phyloP scores from a whole-genome alignment of 306 rosid species.

The Begonia fuchsioides region DNA sequence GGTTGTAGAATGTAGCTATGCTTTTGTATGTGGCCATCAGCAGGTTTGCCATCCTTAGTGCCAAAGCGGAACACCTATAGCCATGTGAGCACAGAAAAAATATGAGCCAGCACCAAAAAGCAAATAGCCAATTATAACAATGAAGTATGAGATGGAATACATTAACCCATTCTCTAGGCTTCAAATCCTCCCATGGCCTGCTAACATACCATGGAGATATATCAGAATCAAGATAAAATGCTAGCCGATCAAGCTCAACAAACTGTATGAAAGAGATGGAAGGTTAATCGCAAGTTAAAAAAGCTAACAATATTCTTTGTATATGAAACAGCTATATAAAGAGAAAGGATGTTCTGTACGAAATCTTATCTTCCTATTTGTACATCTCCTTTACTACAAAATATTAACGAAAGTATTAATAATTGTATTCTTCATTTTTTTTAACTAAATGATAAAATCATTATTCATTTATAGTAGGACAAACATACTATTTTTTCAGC shows the following conservation, averaged over 20 bases:
- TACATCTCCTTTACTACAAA: too few relatives aligned
- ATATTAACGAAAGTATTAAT: too few relatives aligned
- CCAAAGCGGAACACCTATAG: constrained; percentile 77
- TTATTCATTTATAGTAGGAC: too few relatives aligned
- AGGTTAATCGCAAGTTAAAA: constrained; percentile 11
- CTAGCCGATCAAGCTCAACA: constrained; percentile 78
- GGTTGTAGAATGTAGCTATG: constrained; percentile 79
- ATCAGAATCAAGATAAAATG: constrained; percentile 82
- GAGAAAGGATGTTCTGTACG: constrained; percentile 7
- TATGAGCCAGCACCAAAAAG: constrained; percentile 2
- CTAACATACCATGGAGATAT: constrained; percentile 58
- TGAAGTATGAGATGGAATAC: constrained; percentile 18
- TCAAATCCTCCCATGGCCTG: constrained; percentile 77
- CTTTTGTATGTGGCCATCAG: constrained; percentile 27
- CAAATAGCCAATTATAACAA: neutral
- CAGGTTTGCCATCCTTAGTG: constrained; percentile 71
- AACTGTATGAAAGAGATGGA: constrained; percentile 39
- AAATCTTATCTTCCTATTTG: neutral
- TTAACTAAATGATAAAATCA: too few relatives aligned
- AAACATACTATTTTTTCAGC: too few relatives aligned
- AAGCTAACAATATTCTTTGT: neutral
- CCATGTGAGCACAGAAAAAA: constrained; percentile 1
- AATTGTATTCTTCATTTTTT: too few relatives aligned
- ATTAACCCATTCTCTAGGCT: constrained; percentile 94
- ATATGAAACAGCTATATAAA: neutral